Base-by-base conservation (phyloP, 768 basidiomycete species). In the Mycena indigotica region DNA sequence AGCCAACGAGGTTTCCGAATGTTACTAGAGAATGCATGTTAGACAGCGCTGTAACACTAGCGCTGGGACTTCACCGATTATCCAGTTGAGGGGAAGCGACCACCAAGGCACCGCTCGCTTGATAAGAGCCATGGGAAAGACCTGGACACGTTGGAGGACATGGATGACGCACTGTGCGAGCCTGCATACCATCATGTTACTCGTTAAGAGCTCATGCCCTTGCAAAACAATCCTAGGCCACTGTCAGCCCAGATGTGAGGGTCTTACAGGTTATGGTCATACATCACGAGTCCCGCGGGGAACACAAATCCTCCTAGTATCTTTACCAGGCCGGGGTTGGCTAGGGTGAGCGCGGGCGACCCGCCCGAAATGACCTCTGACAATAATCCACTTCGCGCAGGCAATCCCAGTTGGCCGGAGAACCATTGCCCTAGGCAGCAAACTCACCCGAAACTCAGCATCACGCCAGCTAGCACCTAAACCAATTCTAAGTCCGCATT, bases 221-320 rank as follows among this genome's bases (percentile, higher is more conserved):
- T 88, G 85, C 15, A 90, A 73, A 15, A 87, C 79, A 58, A 91
- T 88, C 88, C 88, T 90, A 60, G 16, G 19, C 21, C 23, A 45
- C 3, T 24, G 8, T 1, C 23, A 55, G 13, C 29, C 17, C 30
- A 13, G 23, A n/a, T 13, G 29, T 13, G 28, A 28, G 29, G 30
- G 53, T 1, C 38, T 53, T 29, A 10, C 13, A 16, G 41, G 24
- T 28, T 5, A 13, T n/a, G 30, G 13, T 58, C 77, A 58, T 64
- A 89, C 88, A 90, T 90, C 53, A 87, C 84, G 75, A 90, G 82
- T 66, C 88, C 88, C 2, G 87, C 85, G 8, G 88, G 88, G 69
- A 90, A 90, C 24, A 90, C 84, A 46, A 88, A 81, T 16, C 85
- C 88, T 17, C 80, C 80, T 2, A 90, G 69, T 28, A 88, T 61